Evolutionary conservation across 441 rosid genomes (phyloP), one percentile per base, ranked within the genome.

Genomic region (Syzygium malaccense): DNA sequence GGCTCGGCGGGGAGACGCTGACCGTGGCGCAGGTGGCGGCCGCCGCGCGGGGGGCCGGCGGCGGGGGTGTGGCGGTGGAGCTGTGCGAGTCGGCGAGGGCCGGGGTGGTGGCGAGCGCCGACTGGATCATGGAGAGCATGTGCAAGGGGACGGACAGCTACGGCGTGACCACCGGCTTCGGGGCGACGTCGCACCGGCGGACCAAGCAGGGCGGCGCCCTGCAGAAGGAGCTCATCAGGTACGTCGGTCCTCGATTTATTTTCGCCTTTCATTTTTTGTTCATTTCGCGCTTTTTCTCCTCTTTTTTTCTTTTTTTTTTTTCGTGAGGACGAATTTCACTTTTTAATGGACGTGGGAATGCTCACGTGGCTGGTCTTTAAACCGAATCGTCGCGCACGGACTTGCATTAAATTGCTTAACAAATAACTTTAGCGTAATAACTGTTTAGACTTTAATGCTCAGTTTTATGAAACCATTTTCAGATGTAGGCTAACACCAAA

Each of bases 211-310:
- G 94, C 5, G 94, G 91, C 78, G 95, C 95, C 53, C 88, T 95
- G 26, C 96, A 95, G 85, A 92, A 86, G 60, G 96, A 95, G 90
- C 95, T 95, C 60, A 92, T 95, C 78, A 92, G 96, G 96, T 94
- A 90, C 55, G 91, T 92, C 68, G 91, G 94, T 94, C 93, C 90
- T 85, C 17, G 2, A 86, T 8, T 80, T 55, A 53, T 48, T 79
- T 37, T 56, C n/a, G 26, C 26, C 14, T 55, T 15, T 37, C 55
- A 11, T 25, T 66, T 60, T 55, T 62, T 7, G 33, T n/a, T 20
- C 25, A 37, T 71, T 13, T 12, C 51, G 7, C n/a, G 12, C 37
- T 20, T 11, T 12, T 14, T 26, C 28, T 71, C 23, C 23, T 5
- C 13, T 37, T 37, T 71, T 19, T 33, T 3, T 5, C 19, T 71